Base-by-base conservation (phyloP, 2,329 filamentous ascomycete species). In the Dactylellina sp. region DNA sequence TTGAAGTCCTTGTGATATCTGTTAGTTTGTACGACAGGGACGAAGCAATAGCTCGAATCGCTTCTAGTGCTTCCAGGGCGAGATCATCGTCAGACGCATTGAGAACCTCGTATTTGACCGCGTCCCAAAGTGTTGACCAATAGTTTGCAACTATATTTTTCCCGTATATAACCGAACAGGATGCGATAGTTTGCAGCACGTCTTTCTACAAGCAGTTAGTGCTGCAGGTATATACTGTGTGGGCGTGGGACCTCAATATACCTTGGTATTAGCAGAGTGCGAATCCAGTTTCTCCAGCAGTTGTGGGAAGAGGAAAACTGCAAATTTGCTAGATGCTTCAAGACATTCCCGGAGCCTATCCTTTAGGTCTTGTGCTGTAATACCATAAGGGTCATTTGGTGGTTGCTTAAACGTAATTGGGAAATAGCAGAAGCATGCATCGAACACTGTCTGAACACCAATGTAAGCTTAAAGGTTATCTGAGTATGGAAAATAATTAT, bases 381-480 rank as follows among this genome's bases (percentile, higher is more conserved):
- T 89, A 0, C 87, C 87, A 75, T 89, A 90, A 0, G 88, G 88
- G 78, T 90, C 88, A 76, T 89, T 88, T 9, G 88, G 88, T 0
- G 88, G 89, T 9, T 88, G 88, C 77, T 87, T 85, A 80, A 90
- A 91, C 0, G 88, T 90, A 76, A 91, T 90, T 0, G 88, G 88
- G 78, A 90, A 91, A 79, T 91, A 91, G 77, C 89, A 89, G 80
- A 89, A 91, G 16, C 89, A 88, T 2, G 88, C 84, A 76, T 91
- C 89, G 78, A 90, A 90, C 47, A 90, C 82, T 28, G 81, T 78
- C 83, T 81, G 40, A 3, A 18, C 12, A 6, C 9, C 11, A 28
- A 18, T 2, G 63, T 46, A 12, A 24, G 39, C 47, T 71, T 9
- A 47, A 40, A 16, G 44, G 35, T 3, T 28, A 50, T 18, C 9